A percentile compares a stretch with the other conserved stretches of the same genome.
Evolutionary conservation across 2,329 filamentous ascomycete species (phyloP).

Genomic region (Xylaria sp.): DNA sequence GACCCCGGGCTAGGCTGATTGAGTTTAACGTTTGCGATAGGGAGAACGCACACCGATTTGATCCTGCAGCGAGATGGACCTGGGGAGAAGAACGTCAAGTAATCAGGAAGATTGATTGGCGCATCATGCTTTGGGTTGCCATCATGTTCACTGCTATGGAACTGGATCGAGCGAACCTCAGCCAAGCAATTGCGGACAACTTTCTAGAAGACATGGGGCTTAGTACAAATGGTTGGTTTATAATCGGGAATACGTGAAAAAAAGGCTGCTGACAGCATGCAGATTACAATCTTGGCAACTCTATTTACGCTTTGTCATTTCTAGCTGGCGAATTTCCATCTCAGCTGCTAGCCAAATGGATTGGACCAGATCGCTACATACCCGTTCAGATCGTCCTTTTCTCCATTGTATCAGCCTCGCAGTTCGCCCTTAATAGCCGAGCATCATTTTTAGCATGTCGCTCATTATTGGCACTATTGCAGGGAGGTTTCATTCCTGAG

Average conservation of each 20-base stretch:
- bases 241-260: not conserved
- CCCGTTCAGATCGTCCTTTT: slow-evolving; percentile 39
- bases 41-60: slow-evolving; percentile 44
- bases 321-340: slow-evolving; percentile 64
- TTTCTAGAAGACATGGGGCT: slow-evolving; percentile 51
- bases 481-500: slow-evolving; percentile 43
- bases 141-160: slow-evolving; percentile 58
- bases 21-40: slow-evolving; percentile 25
- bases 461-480: slow-evolving; percentile 36
- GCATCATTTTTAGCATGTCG: slow-evolving; percentile 36
- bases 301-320: slow-evolving; percentile 59
- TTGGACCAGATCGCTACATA: slow-evolving; percentile 41
- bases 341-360: slow-evolving; percentile 62
- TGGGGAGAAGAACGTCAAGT: slow-evolving; percentile 42
- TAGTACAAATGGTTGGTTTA: slow-evolving; percentile 49
- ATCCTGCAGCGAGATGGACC: slow-evolving; percentile 43
- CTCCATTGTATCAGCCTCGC: slow-evolving; percentile 38
- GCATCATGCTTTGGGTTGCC: slow-evolving; percentile 54
- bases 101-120: slow-evolving; percentile 40
- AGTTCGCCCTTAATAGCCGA: slow-evolving; percentile 35
- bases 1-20: not conserved
- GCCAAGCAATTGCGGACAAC: slow-evolving; percentile 55
- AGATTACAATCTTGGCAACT: slow-evolving; percentile 60
- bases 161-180: slow-evolving; percentile 54
- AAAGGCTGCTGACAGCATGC: not conserved